Evolutionary conservation across 108 stramenopile species (phyloP).

Genomic region (Discostella stelligeroides): DNA sequence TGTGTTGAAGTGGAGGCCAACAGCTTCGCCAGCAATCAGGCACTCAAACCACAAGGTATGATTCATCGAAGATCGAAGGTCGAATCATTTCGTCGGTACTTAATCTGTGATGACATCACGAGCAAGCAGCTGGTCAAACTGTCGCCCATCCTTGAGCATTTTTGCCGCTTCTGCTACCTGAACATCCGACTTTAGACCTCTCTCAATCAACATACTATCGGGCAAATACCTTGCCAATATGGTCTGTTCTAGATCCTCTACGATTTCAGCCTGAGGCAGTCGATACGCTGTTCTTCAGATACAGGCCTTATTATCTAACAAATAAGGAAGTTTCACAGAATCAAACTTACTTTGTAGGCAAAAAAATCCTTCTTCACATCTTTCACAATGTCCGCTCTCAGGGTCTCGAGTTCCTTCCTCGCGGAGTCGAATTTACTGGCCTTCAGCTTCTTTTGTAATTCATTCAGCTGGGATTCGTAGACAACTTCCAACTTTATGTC

Average conservation of each 20-base stretch:
- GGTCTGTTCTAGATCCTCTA: constrained; percentile 79
- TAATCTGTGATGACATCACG: constrained; percentile 19
- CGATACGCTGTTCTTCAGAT: background rate
- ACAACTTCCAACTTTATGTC: constrained; percentile 79
- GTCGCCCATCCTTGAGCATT: constrained; percentile 58
- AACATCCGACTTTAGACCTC: constrained; percentile 58
- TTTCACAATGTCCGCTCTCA: constrained; percentile 68
- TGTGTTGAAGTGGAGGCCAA: too few relatives aligned
- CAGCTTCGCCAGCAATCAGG: too few relatives aligned
- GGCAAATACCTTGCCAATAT: constrained; percentile 84
- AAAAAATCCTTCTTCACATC: constrained; percentile 84
- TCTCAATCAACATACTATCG: constrained; percentile 85
- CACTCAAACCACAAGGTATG: too few relatives aligned
- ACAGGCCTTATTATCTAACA: background rate
- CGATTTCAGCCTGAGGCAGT: constrained; percentile 56
- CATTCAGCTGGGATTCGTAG: constrained; percentile 64
- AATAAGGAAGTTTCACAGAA: background rate
- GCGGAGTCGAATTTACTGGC: constrained; percentile 71
- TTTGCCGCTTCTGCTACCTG: constrained; percentile 76
- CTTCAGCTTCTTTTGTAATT: constrained; percentile 71
- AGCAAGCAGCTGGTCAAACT: constrained; percentile 76
- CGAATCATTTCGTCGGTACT: constrained; percentile 13
- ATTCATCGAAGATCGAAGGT: constrained; percentile 14
- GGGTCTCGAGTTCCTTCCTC: constrained; percentile 62
- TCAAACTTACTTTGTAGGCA: constrained; percentile 54